Base-by-base conservation (phyloP, 306 rosid genomes). In the Cicer bijugum region DNA sequence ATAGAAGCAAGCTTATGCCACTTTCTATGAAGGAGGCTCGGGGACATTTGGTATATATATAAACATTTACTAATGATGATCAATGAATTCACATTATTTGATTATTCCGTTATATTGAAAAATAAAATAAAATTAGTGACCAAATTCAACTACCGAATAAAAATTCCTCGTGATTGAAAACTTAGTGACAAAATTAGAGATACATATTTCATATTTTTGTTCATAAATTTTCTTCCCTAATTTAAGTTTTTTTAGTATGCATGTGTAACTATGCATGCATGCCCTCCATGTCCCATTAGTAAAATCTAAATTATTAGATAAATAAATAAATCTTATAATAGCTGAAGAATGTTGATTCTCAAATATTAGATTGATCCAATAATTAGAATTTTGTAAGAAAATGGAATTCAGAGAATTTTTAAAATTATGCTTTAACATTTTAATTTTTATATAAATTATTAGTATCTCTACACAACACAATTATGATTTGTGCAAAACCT, bases 11-110 rank as follows among this genome's bases (percentile, higher is more conserved):
- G 98, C 97, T 67, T 80, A 62, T 71, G 93, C 93, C 23, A 91
- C 97, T 15, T 93, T 86, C 84, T 91, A 91, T 15, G 97, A 89
- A 11, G 98, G 96, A 3, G 74, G 79, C 67, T n/a, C 91, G 0
- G 68, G 75, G 68, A 39, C 97, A 48, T 89, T 71, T 11, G 96
- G 98, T 93, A 84, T 9, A 16, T 23, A 23, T 92, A 82, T 10
- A 12, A 55, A 11, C 47, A 28, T 17, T 73, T n/a, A 33, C n/a
- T 46, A 38, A 38, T 38, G 67, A 1, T 38, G 45, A 37, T 38
- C 28, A 38, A 61, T 38, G 15, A 28, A 28, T 28, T 28, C 8
- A 39, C 53, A 74, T 16, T 63, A 55, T 12, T 56, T 33, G 33
- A 8, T 58, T 73, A 45, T 35, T 60, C n/a, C 7, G 19, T 53